Evolutionary conservation across 306 rosid genomes (phyloP), one percentile per base, ranked within the genome.

Genomic region (Prunus kanzakura): DNA sequence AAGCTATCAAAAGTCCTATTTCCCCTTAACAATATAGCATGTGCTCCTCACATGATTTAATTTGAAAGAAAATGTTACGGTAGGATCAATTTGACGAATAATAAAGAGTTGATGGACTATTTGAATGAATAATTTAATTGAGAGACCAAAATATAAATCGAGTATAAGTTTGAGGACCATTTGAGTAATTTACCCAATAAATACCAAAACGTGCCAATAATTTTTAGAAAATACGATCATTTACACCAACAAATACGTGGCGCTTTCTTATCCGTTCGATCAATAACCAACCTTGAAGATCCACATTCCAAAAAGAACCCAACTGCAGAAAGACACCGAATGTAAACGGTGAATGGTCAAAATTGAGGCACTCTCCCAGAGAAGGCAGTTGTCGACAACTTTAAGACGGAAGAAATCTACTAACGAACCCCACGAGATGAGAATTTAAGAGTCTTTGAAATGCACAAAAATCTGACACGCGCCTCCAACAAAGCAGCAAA

Each of bases 401-500:
- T 52, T 52, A 2, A 6, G 23, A 57, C 63, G n/a, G 5, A 30
- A 30, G 18, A 52, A 1, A 52, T 4, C 2, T 18, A 14, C 4
- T 22, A 57, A 13, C 77, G 3, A 72, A 54, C 62, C n/a, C 16
- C 62, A 51, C 74, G 46, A 6, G 45, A 3, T 9, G 6, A 3
- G 29, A 11, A 52, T 19, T 19, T 50, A 70, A 11, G 12, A 52
- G 61, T 13, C 32, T 12, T 57, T 3, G 66, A 25, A 10, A 8
- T 11, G 45, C 60, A 6, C 43, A 63, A 14, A 4, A 18, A 14
- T 63, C 13, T 38, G 25, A 18, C 64, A 55, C 67, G 76, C 76
- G 76, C 66, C 55, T 72, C 67, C 76, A 22, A 23, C 54, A 71
- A 71, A 5, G 72, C 72, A 22, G 56, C 56, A 55, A 67, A 8